Evolutionary conservation across 2,329 filamentous ascomycete genomes (phyloP).

Genomic region (Curvularia eragrostidis): DNA sequence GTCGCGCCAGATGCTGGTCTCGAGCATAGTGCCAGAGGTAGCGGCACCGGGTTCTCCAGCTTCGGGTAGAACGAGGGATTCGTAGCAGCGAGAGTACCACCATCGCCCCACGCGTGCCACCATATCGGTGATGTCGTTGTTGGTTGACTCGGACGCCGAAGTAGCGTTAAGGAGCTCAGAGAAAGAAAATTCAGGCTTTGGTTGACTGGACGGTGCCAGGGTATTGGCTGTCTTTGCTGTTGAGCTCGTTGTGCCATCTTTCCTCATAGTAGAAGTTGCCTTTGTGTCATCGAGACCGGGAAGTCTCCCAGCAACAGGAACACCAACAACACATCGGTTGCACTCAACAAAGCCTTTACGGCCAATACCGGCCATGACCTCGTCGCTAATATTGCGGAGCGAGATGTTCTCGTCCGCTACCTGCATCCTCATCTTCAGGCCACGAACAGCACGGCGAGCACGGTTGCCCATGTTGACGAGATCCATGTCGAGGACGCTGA

Average conservation of each 20-base stretch:
- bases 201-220: conserved; percentile 22
- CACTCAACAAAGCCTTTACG: conserved; percentile 73
- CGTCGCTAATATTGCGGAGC: conserved; percentile 62
- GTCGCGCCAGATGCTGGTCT: conserved; percentile 80
- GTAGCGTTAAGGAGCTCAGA: conserved; percentile 46
- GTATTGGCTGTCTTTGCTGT: conserved; percentile 22
- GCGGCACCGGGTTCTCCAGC: conserved; percentile 41
- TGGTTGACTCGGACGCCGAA: conserved; percentile 56
- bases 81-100: conserved; percentile 97
- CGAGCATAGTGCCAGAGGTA: conserved; percentile 48
- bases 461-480: conserved; percentile 81
- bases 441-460: conserved; percentile 71
- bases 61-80: conserved; percentile 63
- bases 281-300: conserved; percentile 37
- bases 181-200: conserved; percentile 46
- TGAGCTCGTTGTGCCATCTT: conserved; percentile 38
- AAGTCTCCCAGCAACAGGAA: conserved; percentile 69
- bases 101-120: conserved; percentile 90
- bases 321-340: conserved; percentile 77
- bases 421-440: conserved; percentile 74
- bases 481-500: conserved; percentile 79
- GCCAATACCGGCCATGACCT: conserved; percentile 70
- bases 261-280: conserved; percentile 30
- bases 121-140: conserved; percentile 89
- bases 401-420: conserved; percentile 65